These are phyloP conservation scores for Neovahlkampfia damariscottae DNA, from an alignment of 78 protist genomes.

Conservation along the genomic window DNA sequence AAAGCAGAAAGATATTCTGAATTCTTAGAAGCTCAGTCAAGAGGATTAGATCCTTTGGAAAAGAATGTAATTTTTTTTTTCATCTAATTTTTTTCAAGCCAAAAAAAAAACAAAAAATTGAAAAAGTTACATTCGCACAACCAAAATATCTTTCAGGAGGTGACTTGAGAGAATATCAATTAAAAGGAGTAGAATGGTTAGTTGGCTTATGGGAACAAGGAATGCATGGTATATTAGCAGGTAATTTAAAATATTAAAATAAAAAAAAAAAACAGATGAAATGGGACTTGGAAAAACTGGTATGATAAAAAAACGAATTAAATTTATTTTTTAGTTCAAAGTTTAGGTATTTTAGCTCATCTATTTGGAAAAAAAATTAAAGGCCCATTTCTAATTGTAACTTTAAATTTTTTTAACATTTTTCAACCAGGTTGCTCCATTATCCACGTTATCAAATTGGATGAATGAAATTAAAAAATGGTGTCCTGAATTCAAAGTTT, in stretches of 20 bases:
- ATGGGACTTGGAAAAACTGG: constrained; percentile 82
- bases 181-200: constrained; percentile 89
- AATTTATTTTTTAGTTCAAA: no score
- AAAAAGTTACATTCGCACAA: neutral
- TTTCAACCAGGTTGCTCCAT: constrained; percentile 92
- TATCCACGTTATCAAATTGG: constrained; percentile 70
- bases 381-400: constrained; percentile 84
- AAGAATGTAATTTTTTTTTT: neutral
- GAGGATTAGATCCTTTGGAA: neutral
- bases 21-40: neutral
- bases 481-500: constrained; percentile 51
- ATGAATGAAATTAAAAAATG: constrained; percentile 58
- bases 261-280: no score
- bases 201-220: constrained; percentile 63
- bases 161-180: constrained; percentile 81
- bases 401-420: no score
- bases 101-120: neutral
- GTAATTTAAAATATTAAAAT: no score
- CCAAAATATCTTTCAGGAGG: constrained; percentile 32
- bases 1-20: neutral
- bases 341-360: constrained; percentile 31
- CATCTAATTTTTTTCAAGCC: neutral
- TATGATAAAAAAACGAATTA: no score
- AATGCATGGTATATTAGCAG: constrained; percentile 68
- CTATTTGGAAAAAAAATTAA: constrained; percentile 14